Evolutionary conservation across 768 basidiomycete species (phyloP).

Genomic region (Tylopilus vinaceipallidus): DNA sequence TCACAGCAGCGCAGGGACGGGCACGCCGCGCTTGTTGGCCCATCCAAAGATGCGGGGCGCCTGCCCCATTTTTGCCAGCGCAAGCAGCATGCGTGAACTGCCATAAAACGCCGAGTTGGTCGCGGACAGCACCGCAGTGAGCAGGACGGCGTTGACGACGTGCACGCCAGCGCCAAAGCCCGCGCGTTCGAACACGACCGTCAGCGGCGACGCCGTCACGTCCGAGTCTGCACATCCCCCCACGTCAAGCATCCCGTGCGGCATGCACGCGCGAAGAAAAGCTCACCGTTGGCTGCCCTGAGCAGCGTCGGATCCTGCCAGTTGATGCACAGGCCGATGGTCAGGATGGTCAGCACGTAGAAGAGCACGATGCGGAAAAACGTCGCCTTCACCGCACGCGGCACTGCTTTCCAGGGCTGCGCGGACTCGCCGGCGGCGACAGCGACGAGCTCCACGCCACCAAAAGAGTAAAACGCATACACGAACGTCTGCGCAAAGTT

Average conservation of each 20-base stretch:
- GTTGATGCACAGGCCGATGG: conserved; percentile 66
- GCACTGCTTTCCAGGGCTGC: conserved; percentile 60
- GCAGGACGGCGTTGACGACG: conserved; percentile 64
- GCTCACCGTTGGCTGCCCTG: conserved; percentile 42
- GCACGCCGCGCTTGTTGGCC: conserved; percentile 64
- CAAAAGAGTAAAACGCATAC: conserved; percentile 69
- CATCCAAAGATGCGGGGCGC: conserved; percentile 65
- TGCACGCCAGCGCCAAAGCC: conserved; percentile 61
- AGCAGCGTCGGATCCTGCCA: conserved; percentile 53
- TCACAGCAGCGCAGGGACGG: conserved; percentile 51
- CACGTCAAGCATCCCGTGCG: background rate
- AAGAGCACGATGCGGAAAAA: conserved; percentile 67
- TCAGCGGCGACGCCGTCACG: conserved; percentile 59
- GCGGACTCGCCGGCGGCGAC: conserved; percentile 71
- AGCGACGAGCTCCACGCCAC: conserved; percentile 67
- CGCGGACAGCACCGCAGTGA: conserved; percentile 65
- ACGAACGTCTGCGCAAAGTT: conserved; percentile 59
- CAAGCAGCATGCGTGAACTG: conserved; percentile 57
- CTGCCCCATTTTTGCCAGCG: conserved; percentile 62
- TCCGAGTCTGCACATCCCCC: conserved; percentile 37
- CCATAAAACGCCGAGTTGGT: conserved; percentile 67
- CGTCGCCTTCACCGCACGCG: conserved; percentile 63
- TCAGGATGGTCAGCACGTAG: conserved; percentile 61
- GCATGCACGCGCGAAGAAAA: background rate
- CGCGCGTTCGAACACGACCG: conserved; percentile 60